These are phyloP conservation scores for Fraxinus baroniana DNA, from an alignment of 305 asterid genomes.

Conservation along the genomic window DNA sequence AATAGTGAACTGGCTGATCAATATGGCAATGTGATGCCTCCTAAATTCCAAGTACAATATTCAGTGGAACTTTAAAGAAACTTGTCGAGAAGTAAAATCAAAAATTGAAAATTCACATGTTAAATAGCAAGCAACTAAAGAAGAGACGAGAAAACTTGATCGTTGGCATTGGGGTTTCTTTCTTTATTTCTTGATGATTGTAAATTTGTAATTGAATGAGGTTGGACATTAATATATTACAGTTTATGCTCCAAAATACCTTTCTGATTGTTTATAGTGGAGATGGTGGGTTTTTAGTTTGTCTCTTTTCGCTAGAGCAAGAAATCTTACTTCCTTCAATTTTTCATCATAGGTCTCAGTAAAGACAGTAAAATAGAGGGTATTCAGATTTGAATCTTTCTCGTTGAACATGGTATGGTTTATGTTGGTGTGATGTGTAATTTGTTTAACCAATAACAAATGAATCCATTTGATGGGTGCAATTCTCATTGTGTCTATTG, in stretches of 20 bases:
- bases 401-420: neutral
- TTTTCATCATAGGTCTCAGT: neutral
- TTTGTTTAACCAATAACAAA: neutral
- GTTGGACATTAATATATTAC: neutral
- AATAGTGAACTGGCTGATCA: neutral
- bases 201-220: neutral
- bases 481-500: neutral
- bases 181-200: neutral
- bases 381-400: neutral
- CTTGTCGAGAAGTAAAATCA: neutral
- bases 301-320: neutral
- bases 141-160: neutral
- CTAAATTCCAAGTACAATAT: neutral
- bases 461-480: neutral
- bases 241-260: neutral
- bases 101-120: neutral
- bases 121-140: neutral
- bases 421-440: neutral
- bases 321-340: neutral
- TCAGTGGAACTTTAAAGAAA: neutral
- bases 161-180: neutral
- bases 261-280: neutral
- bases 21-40: neutral
- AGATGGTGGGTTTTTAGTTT: neutral
- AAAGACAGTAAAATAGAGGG: neutral